Conservation (phyloP, 2,329 filamentous ascomycete genomes). For the Pseudogymnoascus sp. region DNA sequence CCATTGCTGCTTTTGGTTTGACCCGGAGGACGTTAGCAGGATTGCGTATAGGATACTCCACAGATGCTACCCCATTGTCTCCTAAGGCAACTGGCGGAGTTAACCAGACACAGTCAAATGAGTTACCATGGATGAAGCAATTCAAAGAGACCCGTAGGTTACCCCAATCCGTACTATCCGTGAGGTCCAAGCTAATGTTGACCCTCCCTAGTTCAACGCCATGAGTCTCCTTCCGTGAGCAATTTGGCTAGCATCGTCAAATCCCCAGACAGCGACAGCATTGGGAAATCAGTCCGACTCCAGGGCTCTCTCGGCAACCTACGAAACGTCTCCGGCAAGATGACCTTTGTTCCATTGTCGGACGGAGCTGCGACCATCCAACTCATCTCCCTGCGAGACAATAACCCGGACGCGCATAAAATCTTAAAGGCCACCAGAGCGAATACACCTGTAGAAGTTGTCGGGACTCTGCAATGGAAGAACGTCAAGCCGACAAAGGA, state of each 20-base stretch:
- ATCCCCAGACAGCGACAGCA: constrained; percentile 14
- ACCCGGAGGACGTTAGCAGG: background rate
- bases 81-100: background rate
- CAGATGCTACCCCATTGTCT: background rate
- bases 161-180: background rate
- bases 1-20: background rate
- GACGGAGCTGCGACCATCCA: constrained; percentile 12
- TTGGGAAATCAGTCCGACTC: constrained; percentile 16
- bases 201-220: background rate
- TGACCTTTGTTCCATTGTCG: constrained; percentile 7
- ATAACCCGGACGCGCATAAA: background rate
- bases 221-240: background rate
- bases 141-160: constrained; percentile 2
- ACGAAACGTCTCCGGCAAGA: constrained; percentile 7
- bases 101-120: background rate
- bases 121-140: constrained; percentile 7
- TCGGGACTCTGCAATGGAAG: constrained; percentile 12
- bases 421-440: constrained; percentile 1
- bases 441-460: constrained; percentile 15
- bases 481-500: constrained; percentile 4
- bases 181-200: background rate
- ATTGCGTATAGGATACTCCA: background rate
- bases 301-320: constrained; percentile 20
- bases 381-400: background rate
- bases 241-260: constrained; percentile 12